These are phyloP conservation scores for Oryza coarctata DNA, from an alignment of 176 grass and related monocot species.

Conservation along the genomic window DNA sequence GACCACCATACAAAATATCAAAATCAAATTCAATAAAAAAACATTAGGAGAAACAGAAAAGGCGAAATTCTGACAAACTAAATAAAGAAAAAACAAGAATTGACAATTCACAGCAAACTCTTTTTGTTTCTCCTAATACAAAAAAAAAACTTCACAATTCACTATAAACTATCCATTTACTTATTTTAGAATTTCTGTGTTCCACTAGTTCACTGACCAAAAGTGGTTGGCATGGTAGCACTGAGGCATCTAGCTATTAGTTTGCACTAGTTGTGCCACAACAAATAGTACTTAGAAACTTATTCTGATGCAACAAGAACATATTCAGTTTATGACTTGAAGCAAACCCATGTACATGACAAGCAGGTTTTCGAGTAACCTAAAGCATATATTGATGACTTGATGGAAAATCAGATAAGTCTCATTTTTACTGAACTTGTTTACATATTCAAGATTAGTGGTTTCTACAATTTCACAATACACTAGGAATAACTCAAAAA, in stretches of 20 bases:
- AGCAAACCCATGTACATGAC: neutral
- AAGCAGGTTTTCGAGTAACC: neutral
- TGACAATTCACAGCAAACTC: neutral
- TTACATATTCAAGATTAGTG: too few species aligned
- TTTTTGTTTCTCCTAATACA: neutral
- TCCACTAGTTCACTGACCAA: neutral
- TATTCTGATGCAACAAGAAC: neutral
- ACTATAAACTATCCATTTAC: neutral
- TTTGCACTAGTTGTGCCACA: neutral
- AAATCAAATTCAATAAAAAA: neutral
- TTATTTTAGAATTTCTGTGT: neutral
- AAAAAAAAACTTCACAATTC: neutral
- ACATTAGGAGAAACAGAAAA: neutral
- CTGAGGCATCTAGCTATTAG: neutral
- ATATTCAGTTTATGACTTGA: neutral
- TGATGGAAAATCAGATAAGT: too few species aligned
- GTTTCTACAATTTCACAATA: too few species aligned
- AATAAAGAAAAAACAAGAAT: neutral
- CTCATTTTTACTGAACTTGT: too few species aligned
- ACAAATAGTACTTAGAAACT: neutral
- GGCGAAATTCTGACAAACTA: neutral
- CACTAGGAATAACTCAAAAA: conserved; percentile 10
- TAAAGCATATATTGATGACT: too few species aligned
- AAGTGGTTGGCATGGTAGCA: neutral
- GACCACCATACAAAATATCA: neutral